Base-by-base conservation (phyloP, 305 asterid genomes). In the Stenogyne calaminthoides region DNA sequence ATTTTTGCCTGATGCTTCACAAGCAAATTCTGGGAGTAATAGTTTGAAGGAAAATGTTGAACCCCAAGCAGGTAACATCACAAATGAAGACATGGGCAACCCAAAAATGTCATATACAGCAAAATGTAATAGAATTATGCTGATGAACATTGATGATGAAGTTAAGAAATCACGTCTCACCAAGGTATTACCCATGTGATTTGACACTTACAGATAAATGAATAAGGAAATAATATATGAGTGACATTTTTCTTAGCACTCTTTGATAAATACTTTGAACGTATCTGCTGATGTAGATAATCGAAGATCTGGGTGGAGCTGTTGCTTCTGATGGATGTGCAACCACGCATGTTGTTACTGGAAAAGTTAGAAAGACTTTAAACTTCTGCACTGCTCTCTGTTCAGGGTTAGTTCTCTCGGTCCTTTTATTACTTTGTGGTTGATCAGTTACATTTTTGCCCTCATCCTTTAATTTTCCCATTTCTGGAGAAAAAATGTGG, bases 71-170 rank as follows among this genome's bases (percentile, higher is more conserved):
- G 80, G 63, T 69, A 65, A 66, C 54, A 71, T 82, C 63, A 70
- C 65, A 59, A 61, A 78, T 79, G 76, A 73, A 71, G 84, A 77
- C 46, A 40, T 36, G 78, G 77, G 65, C 57, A 52, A 73, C 70
- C 56, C 27, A 10, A 73, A 7, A 16, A 36, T 73, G 70, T 80
- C 70, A 34, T 69, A 32, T 16, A 66, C 66, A 22, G 77, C 81
- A 69, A 84, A 62, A 57, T 70, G 61, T 32, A 56, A 75, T 56
- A 84, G 76, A 76, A 80, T 93, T 77, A 86, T 88, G 92, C 81
- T 93, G 81, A 93, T 91, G 98, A 86, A 93, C 77, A 93, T 93
- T 71, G 98, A 93, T 27, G 97, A 93, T 78, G 89, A 80, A n/a
- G 81, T 79, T 47, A 93, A 93, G 85, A 93, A 84, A 78, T 78